Evolutionary conservation across 495 filamentous ascomycete genomes (phyloP).

Genomic region (Aspergillus homomorphus): DNA sequence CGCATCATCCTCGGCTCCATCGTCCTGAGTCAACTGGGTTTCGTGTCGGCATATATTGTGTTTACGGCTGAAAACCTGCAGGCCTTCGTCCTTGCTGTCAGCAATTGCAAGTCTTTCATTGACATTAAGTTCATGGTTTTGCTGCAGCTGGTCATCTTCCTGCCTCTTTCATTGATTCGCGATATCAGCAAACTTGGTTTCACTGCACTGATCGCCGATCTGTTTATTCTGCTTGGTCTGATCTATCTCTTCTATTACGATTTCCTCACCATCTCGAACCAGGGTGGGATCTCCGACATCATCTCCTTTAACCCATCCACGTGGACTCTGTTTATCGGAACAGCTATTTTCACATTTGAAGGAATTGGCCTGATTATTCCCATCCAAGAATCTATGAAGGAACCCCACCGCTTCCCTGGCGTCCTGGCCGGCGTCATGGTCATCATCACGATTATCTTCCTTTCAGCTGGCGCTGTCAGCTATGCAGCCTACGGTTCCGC

Average conservation of each 20-base stretch:
- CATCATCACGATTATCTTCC: conserved; percentile 86
- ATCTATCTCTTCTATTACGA: conserved; percentile 97
- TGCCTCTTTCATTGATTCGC: conserved; percentile 87
- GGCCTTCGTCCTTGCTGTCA: conserved; percentile 83
- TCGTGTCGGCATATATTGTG: conserved; percentile 96
- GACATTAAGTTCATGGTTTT: conserved; percentile 86
- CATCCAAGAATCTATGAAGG: conserved; percentile 94
- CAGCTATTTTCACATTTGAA: conserved; percentile 98
- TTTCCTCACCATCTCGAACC: conserved; percentile 71
- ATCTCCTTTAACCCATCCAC: conserved; percentile 77
- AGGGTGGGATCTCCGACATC: conserved; percentile 80
- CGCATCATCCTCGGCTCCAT: conserved; percentile 83
- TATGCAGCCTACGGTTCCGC: conserved; percentile 94
- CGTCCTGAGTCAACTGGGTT: conserved; percentile 90
- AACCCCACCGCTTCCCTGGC: conserved; percentile 80
- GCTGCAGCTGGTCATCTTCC: conserved; percentile 88
- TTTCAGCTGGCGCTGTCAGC: conserved; percentile 84
- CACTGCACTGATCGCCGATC: conserved; percentile 86
- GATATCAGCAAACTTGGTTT: conserved; percentile 93
- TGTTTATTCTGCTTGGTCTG: conserved; percentile 88
- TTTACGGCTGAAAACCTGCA: conserved; percentile 95
- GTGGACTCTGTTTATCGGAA: conserved; percentile 97
- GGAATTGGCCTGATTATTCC: conserved; percentile 98
- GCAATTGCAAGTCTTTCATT: conserved; percentile 74
- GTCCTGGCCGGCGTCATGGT: conserved; percentile 90